These are phyloP conservation scores for Aschersonia sp. DNA, from an alignment of 2,329 filamentous ascomycete species.

Conservation along the genomic window DNA sequence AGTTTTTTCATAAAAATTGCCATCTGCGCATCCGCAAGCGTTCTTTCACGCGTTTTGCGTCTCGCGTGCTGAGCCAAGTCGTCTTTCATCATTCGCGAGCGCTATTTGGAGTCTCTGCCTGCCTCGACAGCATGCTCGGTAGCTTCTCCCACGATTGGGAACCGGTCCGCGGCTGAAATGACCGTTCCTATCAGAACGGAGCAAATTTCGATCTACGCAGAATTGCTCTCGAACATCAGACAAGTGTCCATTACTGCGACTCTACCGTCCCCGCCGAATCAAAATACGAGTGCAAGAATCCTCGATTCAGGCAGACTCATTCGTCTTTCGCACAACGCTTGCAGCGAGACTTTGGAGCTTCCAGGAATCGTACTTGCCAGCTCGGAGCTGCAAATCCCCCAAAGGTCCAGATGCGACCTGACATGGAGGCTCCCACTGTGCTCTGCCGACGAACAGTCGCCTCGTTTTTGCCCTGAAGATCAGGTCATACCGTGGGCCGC, in stretches of 20 bases:
- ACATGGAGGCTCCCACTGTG: conserved; percentile 39
- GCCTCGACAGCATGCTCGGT: neutral
- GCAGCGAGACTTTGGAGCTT: conserved; percentile 20
- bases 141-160: neutral
- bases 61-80: too few relatives aligned
- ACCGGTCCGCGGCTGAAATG: neutral
- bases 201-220: conserved; percentile 40
- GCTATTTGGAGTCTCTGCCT: too few relatives aligned
- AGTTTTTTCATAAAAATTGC: too few relatives aligned
- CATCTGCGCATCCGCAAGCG: too few relatives aligned
- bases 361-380: conserved; percentile 24
- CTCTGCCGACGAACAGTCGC: conserved; percentile 8
- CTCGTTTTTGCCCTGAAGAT: conserved; percentile 17
- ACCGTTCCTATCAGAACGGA: neutral
- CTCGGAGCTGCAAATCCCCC: conserved; percentile 22
- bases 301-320: conserved; percentile 30
- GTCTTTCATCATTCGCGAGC: too few relatives aligned
- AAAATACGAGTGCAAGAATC: conserved; percentile 28
- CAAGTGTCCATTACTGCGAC: conserved; percentile 45
- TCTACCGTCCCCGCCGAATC: conserved; percentile 27
- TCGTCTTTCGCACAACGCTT: conserved; percentile 30
- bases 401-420: conserved; percentile 18
- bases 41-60: too few relatives aligned
- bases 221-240: conserved; percentile 49
- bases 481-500: conserved; percentile 42